Percentiles rank a stretch among this genome's conserved stretches.
These are phyloP conservation scores for Leucocoprinus birnbaumii DNA, from an alignment of 768 basidiomycete genomes.

Conservation along the genomic window DNA sequence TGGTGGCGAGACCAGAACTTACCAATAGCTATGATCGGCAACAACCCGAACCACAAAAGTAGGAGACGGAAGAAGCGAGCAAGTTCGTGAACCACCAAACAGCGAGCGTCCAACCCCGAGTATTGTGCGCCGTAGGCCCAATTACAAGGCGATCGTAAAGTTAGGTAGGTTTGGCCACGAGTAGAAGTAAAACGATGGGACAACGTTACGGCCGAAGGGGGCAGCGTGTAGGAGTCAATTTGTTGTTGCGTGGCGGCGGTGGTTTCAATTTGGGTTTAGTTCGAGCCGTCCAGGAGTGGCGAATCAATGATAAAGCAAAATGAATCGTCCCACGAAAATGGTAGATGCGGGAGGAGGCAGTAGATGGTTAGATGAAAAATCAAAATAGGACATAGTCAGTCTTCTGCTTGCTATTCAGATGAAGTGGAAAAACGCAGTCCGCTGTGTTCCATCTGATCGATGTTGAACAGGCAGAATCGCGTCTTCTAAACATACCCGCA, in stretches of 20 bases:
- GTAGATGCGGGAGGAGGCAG: background rate
- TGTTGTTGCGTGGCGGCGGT: background rate
- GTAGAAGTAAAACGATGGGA: background rate
- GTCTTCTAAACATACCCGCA: constrained; percentile 71
- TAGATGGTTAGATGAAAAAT: constrained; percentile 1
- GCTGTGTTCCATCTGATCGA: background rate
- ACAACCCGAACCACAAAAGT: background rate
- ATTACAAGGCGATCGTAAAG: background rate
- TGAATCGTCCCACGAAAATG: background rate
- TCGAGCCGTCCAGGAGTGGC: no score
- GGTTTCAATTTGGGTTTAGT: background rate
- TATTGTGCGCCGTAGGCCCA: background rate
- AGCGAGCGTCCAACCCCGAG: background rate
- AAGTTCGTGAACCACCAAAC: background rate
- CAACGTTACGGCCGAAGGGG: constrained; percentile 2
- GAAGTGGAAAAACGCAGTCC: background rate
- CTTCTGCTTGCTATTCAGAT: background rate
- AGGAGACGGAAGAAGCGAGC: background rate
- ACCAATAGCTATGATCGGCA: constrained; percentile 33
- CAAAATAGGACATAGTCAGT: constrained; percentile 5
- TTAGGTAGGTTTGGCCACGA: background rate
- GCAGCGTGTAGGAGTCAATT: background rate
- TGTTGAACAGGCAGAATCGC: constrained; percentile 2
- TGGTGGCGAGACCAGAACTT: constrained; percentile 12
- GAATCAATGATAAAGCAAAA: background rate